Percentiles rank a stretch among this genome's conserved stretches.
Conservation (phyloP, 2,329 filamentous ascomycete genomes). For the Rhexocercosporidium sp. region DNA sequence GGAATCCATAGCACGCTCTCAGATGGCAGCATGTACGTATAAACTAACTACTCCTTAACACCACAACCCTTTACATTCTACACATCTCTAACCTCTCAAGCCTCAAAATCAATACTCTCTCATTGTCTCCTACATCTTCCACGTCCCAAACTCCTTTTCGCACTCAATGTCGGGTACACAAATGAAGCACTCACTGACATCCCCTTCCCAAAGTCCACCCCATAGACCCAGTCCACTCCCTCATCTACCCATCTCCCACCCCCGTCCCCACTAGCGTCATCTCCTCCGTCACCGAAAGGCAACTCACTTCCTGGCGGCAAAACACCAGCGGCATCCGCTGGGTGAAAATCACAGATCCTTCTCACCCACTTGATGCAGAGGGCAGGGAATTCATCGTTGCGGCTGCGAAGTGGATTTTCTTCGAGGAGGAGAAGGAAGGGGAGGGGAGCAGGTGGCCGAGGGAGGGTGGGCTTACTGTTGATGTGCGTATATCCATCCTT, state of each 20-base stretch:
- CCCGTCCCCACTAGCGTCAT: conserved; percentile 7
- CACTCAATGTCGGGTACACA: no score
- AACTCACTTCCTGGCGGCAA: neutral
- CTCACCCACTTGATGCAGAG: neutral
- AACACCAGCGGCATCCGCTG: conserved; percentile 8
- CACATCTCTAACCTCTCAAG: neutral
- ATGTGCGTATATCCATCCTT: neutral
- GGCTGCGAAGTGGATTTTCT: conserved; percentile 31
- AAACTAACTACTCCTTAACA: neutral
- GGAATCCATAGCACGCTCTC: conserved; percentile 10
- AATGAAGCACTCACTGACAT: no score
- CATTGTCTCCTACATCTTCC: no score
- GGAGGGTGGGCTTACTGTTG: neutral
- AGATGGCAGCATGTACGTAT: conserved; percentile 20
- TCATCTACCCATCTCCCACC: conserved; percentile 25
- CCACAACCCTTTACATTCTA: no score
- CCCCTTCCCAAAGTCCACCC: conserved; percentile 13
- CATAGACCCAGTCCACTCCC: conserved; percentile 16
- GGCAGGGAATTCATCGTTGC: conserved; percentile 14
- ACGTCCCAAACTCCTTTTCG: no score
- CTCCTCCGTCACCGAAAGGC: neutral
- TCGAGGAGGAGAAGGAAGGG: neutral
- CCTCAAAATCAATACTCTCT: neutral
- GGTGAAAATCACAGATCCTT: conserved; percentile 5
- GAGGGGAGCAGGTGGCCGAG: conserved; percentile 14